Conservation (phyloP, 139 green algal species). For the Tetradesmus lagerheimii region DNA sequence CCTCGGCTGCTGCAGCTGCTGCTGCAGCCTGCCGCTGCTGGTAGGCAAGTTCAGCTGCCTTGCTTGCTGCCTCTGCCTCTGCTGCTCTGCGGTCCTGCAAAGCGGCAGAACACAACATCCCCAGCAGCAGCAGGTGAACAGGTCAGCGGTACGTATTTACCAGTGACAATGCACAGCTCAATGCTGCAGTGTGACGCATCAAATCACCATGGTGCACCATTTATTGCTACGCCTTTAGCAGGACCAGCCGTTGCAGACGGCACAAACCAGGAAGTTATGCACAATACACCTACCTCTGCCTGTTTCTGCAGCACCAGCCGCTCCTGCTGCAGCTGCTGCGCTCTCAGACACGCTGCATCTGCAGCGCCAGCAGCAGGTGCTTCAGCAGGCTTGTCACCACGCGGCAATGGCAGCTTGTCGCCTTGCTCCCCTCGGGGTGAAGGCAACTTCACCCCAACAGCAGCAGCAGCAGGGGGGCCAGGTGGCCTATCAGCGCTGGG, state of each 20-base stretch:
- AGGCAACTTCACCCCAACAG: background rate
- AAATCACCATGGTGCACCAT: too few species aligned
- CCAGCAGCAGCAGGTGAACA: background rate
- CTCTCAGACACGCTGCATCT: constrained; percentile 37
- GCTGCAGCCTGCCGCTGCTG: constrained; percentile 45
- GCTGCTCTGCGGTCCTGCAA: constrained; percentile 45
- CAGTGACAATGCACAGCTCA: too few species aligned
- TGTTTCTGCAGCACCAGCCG: constrained; percentile 38
- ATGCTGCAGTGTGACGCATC: too few species aligned
- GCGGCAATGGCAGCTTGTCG: background rate
- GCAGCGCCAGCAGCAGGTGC: constrained; percentile 2
- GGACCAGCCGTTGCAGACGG: too few species aligned
- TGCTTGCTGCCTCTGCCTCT: constrained; percentile 33
- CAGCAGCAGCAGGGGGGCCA: constrained; percentile 1
- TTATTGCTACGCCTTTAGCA: too few species aligned
- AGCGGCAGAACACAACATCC: too few species aligned
- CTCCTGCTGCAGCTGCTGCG: constrained; percentile 44
- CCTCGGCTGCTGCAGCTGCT: constrained; percentile 42
- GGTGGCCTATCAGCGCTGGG: background rate
- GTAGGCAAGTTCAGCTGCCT: constrained; percentile 38
- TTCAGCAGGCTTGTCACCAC: background rate
- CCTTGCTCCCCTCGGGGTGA: background rate
- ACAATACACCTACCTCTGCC: constrained; percentile 41
- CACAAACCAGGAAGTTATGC: too few species aligned
- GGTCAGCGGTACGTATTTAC: too few species aligned